A percentile compares a stretch with the other conserved stretches of the same genome.
Conservation (phyloP, 2,329 filamentous ascomycete species). For the Chaetomium sp. region DNA sequence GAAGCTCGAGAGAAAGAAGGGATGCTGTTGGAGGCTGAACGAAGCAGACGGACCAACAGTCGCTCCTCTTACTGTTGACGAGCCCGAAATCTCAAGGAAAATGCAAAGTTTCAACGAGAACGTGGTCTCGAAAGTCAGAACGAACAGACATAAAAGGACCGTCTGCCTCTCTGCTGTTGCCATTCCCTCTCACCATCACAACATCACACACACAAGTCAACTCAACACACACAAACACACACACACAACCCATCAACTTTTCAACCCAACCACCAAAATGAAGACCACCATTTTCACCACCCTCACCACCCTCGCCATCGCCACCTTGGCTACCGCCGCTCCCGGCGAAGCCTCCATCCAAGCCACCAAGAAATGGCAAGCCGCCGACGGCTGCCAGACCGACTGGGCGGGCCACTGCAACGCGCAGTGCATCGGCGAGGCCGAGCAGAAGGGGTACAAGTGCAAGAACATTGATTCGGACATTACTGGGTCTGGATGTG, state of each 20-base stretch:
- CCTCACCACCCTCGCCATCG: neutral
- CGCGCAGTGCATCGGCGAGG: slow-evolving; percentile 3
- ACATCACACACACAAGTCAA: neutral
- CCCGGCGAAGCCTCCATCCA: neutral
- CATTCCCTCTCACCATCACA: neutral
- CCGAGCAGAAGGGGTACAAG: neutral
- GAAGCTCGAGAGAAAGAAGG: no score
- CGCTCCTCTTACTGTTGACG: no score
- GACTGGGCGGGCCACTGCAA: slow-evolving; percentile 1
- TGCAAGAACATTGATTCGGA: slow-evolving; percentile 2
- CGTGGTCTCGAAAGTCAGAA: no score
- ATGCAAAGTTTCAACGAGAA: no score
- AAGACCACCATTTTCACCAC: neutral
- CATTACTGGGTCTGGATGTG: neutral
- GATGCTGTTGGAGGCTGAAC: no score
- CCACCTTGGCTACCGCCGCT: neutral
- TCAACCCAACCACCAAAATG: neutral
- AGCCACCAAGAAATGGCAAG: slow-evolving; percentile 1
- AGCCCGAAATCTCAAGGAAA: no score
- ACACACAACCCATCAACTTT: neutral
- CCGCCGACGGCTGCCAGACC: slow-evolving; percentile 1
- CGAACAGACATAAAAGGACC: no score
- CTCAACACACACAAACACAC: neutral
- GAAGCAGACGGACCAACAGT: no score
- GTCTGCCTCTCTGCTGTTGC: no score